A percentile compares a stretch with the other conserved stretches of the same genome.
Evolutionary conservation across 2,329 filamentous ascomycete genomes (phyloP).

Genomic region (Plenodomus tracheiphilus): DNA sequence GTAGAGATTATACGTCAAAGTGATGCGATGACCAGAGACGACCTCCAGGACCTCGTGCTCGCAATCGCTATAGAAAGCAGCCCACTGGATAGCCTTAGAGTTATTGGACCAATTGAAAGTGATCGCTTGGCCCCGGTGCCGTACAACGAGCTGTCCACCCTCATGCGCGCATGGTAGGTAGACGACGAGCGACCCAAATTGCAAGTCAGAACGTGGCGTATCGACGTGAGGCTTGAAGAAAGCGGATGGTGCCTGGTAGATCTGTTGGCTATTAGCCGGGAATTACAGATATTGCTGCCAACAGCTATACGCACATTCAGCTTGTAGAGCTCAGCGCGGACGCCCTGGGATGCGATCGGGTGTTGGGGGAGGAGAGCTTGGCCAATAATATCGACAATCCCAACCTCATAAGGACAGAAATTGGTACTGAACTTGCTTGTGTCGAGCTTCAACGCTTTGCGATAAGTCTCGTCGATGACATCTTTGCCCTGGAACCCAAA

Average conservation of each 20-base stretch:
- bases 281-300: not conserved
- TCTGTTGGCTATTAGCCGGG: constrained; percentile 31
- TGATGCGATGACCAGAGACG: constrained; percentile 55
- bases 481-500: constrained; percentile 54
- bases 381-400: constrained; percentile 57
- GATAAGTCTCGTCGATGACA: constrained; percentile 57
- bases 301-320: constrained; percentile 54
- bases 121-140: constrained; percentile 44
- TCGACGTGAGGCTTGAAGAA: constrained; percentile 58
- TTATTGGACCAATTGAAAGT: constrained; percentile 49
- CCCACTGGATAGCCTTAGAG: constrained; percentile 46
- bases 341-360: constrained; percentile 23
- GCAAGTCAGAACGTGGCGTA: constrained; percentile 53
- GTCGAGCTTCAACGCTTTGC: constrained; percentile 60
- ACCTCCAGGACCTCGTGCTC: constrained; percentile 58
- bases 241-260: constrained; percentile 57
- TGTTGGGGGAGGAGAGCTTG: constrained; percentile 50
- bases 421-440: constrained; percentile 49
- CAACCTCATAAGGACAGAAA: constrained; percentile 57
- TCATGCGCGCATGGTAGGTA: constrained; percentile 50
- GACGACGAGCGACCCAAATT: constrained; percentile 60
- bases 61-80: constrained; percentile 58
- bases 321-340: constrained; percentile 61
- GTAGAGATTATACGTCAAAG: constrained; percentile 63
- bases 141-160: constrained; percentile 51